These are phyloP conservation scores for Nothopassalora personata DNA, from an alignment of 2,329 filamentous ascomycete genomes.

Conservation along the genomic window DNA sequence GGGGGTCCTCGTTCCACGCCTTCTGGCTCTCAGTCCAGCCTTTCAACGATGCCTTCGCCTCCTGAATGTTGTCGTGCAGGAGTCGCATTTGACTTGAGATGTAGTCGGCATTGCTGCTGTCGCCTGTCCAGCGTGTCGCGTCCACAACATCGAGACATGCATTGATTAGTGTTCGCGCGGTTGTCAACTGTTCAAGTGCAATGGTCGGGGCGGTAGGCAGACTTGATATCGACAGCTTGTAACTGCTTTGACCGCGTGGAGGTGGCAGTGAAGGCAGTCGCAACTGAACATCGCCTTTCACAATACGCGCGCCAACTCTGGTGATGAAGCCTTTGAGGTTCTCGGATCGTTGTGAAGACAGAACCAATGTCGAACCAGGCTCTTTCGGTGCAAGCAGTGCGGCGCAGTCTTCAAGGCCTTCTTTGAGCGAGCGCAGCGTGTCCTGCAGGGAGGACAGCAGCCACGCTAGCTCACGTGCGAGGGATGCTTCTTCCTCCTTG, in stretches of 20 bases:
- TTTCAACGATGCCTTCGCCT: conserved; percentile 56
- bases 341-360: conserved; percentile 83
- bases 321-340: conserved; percentile 89
- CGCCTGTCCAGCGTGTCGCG: conserved; percentile 67
- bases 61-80: conserved; percentile 55
- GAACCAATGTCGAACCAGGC: conserved; percentile 78
- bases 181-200: conserved; percentile 63
- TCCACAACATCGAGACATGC: conserved; percentile 77
- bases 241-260: conserved; percentile 47
- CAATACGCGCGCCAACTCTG: conserved; percentile 79
- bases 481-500: conserved; percentile 49
- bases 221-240: conserved; percentile 49
- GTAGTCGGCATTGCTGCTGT: conserved; percentile 54
- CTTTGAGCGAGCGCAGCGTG: conserved; percentile 56
- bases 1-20: conserved; percentile 52
- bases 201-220: conserved; percentile 53
- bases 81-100: conserved; percentile 55
- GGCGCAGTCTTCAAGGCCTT: conserved; percentile 82
- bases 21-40: conserved; percentile 48
- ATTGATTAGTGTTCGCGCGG: conserved; percentile 71
- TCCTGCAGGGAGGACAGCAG: conserved; percentile 57
- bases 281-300: conserved; percentile 79
- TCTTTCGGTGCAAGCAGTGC: conserved; percentile 78
- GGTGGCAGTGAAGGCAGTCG: conserved; percentile 64
- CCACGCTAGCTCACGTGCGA: conserved; percentile 59